Base-by-base conservation (phyloP, 106 monocot species). In the Allium cepa region DNA sequence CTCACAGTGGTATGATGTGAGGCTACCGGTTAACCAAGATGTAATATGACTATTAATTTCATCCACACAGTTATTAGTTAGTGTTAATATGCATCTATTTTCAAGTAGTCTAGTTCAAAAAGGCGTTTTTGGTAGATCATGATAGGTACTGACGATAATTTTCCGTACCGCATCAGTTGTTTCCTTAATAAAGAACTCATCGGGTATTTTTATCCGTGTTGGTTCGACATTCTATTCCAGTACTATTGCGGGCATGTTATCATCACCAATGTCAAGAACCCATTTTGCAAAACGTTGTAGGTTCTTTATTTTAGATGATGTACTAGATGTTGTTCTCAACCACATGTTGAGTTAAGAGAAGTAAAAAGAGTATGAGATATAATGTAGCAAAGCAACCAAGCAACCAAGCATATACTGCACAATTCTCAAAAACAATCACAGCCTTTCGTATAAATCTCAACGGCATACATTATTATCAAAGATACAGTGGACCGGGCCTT, bases 211-310 rank as follows among this genome's bases (percentile, higher is more conserved):
- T n/a, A 63, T 11, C 60, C 60, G 28, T 22, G 5, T 26, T 2
- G 5, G 4, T 2, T 60, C 60, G 4, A 6, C 10, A 10, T 18
- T 3, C 7, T 10, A 12, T 3, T 62, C 26, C 6, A 26, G 6
- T 3, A 27, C 16, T 26, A 12, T 27, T 5, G 12, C 22, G 53
- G 3, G 9, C 36, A 62, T 16, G 7, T 18, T 26, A 3, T 65
- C 80, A 64, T 75, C 55, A 8, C 80, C 75, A 59, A 79, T 57
- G 2, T 49, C 15, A n/a, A n/a, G n/a, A n/a, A n/a, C n/a, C n/a
- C n/a, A n/a, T n/a, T n/a, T n/a, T n/a, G n/a, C n/a, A n/a, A 13
- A 79, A 18, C 56, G 28, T 5, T 0, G 8, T 9, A 46, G 56
- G 10, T 55, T 59, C 13, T 69, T 7, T 8, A 11, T n/a, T 2